phyloP scores from a whole-genome alignment of 768 basidiomycete species.

The Lepiota brunneoincarnata region DNA sequence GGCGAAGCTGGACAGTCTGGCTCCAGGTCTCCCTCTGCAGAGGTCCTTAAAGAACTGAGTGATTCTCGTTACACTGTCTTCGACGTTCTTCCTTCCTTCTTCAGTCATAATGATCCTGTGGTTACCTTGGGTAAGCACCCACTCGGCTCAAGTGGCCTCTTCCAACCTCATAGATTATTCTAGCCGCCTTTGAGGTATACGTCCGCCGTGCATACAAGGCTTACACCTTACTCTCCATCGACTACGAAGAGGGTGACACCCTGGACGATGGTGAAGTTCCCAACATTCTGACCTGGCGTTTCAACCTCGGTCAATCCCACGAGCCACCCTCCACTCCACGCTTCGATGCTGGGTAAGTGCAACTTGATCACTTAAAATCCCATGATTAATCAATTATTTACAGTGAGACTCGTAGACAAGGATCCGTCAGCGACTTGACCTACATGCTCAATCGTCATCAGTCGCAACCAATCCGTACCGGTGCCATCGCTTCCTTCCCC shows the following conservation, averaged over 20 bases:
- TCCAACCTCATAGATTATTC: conserved; percentile 6
- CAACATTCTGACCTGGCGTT: conserved; percentile 86
- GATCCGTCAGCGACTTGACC: conserved; percentile 93
- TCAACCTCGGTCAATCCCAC: conserved; percentile 89
- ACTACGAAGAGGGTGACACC: conserved; percentile 91
- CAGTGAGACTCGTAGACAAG: conserved; percentile 73
- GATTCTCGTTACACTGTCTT: conserved; percentile 97
- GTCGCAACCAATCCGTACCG: conserved; percentile 85
- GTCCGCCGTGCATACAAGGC: conserved; percentile 94
- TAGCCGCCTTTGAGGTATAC: conserved; percentile 95
- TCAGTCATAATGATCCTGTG: conserved; percentile 82
- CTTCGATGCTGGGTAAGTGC: conserved; percentile 45
- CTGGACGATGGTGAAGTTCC: conserved; percentile 81
- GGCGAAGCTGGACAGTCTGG: conserved; percentile 52
- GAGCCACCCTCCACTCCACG: conserved; percentile 84
- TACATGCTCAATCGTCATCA: conserved; percentile 88
- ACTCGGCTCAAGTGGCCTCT: not conserved
- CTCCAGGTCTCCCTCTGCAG: conserved; percentile 73
- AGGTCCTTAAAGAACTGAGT: conserved; percentile 87
- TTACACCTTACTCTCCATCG: conserved; percentile 86
- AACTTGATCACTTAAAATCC: not conserved
- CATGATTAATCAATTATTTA: not conserved
- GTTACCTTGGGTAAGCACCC: conserved; percentile 71
- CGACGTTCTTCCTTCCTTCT: conserved; percentile 96
- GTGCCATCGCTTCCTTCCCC: conserved; percentile 90